Percentiles rank a stretch among this genome's conserved stretches.
Evolutionary conservation across 768 basidiomycete genomes (phyloP).

Genomic region (Rhizopogon salebrosus): DNA sequence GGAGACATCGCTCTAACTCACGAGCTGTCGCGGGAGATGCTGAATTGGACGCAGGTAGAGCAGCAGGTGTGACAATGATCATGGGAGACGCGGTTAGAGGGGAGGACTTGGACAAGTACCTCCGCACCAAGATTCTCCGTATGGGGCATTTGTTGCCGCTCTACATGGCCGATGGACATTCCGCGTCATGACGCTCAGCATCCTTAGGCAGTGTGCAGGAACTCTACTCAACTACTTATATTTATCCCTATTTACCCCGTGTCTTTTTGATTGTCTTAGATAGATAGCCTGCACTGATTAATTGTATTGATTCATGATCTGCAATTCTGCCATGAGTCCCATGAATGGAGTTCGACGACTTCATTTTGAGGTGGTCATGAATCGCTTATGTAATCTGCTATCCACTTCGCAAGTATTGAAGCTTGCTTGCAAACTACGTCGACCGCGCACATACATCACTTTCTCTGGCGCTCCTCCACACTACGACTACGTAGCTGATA

Average conservation of each 20-base stretch:
- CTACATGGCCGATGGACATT: not conserved
- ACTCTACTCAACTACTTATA: not conserved
- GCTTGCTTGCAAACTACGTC: not conserved
- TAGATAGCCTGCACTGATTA: not conserved
- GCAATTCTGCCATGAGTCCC: too few relatives aligned
- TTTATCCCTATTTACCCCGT: not conserved
- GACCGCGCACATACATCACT: not conserved
- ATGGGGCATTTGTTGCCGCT: conserved; percentile 94
- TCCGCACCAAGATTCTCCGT: conserved; percentile 90
- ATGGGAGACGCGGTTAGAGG: conserved; percentile 75
- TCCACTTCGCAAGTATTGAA: not conserved
- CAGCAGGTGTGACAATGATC: conserved; percentile 71
- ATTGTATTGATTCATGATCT: not conserved
- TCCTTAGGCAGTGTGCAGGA: not conserved
- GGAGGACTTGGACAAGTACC: conserved; percentile 88
- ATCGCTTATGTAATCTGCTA: not conserved
- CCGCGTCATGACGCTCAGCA: not conserved
- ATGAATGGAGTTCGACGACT: not conserved
- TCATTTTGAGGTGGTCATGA: not conserved
- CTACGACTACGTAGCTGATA: conserved; percentile 17
- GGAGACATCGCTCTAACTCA: conserved; percentile 39
- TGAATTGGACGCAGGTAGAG: conserved; percentile 30
- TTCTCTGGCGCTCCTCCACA: not conserved
- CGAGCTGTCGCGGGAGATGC: conserved; percentile 3
- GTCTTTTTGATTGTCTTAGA: not conserved